Conservation (phyloP, 108 stramenopile genomes). For the Cyclotella baltica region DNA sequence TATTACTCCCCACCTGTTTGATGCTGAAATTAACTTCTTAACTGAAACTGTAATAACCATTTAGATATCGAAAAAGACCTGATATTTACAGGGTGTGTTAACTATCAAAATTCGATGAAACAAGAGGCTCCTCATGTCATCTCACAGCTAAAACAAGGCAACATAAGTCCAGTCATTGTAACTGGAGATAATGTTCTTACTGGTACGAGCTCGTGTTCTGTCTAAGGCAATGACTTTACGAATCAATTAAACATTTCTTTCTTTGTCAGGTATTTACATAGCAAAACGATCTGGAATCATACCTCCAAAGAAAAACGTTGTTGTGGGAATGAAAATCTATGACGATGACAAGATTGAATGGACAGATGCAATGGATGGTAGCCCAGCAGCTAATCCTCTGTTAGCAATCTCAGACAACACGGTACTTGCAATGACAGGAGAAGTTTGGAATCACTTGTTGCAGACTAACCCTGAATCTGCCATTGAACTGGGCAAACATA, state of each 20-base stretch:
- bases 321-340: slow-evolving; percentile 39
- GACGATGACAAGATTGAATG: slow-evolving; percentile 45
- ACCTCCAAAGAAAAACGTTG: slow-evolving; percentile 23
- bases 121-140: slow-evolving; percentile 64
- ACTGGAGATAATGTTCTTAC: slow-evolving; percentile 73
- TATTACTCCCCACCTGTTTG: background rate
- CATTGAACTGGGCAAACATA: slow-evolving; percentile 29
- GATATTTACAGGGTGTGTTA: slow-evolving; percentile 58
- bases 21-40: background rate
- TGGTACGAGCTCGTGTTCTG: too few relatives aligned
- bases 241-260: too few relatives aligned
- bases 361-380: slow-evolving; percentile 41
- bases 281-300: slow-evolving; percentile 69
- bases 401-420: slow-evolving; percentile 16
- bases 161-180: slow-evolving; percentile 58
- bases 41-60: background rate
- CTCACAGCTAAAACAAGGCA: slow-evolving; percentile 51
- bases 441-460: slow-evolving; percentile 55
- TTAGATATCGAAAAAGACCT: slow-evolving; percentile 56
- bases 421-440: slow-evolving; percentile 66
- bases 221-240: too few relatives aligned
- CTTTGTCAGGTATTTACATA: slow-evolving; percentile 66
- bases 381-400: slow-evolving; percentile 12
- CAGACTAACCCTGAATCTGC: slow-evolving; percentile 42
- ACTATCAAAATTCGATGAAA: slow-evolving; percentile 65